Conservation (phyloP, 2,329 filamentous ascomycete species). For the Onygenales sp. region DNA sequence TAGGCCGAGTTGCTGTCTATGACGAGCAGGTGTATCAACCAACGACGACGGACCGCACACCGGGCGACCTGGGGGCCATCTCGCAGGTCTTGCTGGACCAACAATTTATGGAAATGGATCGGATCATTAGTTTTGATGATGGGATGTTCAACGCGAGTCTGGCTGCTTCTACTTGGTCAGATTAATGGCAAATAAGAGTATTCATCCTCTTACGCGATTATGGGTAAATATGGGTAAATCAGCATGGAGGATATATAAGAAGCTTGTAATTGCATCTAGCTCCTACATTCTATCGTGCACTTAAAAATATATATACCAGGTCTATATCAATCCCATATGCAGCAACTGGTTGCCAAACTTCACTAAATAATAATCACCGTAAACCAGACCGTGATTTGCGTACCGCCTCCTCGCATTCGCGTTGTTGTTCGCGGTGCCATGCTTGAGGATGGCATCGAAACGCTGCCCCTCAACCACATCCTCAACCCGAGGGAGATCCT, state of each 20-base stretch:
- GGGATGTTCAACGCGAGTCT: background rate
- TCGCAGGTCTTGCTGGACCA: constrained; percentile 7
- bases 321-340: constrained; percentile 14
- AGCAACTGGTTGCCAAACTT: constrained; percentile 35
- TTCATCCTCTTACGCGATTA: too few species aligned
- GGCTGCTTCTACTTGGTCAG: background rate
- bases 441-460: constrained; percentile 29
- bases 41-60: background rate
- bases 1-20: background rate
- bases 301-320: background rate
- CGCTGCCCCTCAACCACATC: constrained; percentile 16
- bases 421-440: constrained; percentile 32
- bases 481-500: constrained; percentile 7
- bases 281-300: too few species aligned
- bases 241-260: too few species aligned
- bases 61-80: background rate
- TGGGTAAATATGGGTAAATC: too few species aligned
- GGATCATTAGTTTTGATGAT: constrained; percentile 13
- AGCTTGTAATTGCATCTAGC: too few species aligned
- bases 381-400: constrained; percentile 32
- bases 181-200: too few species aligned
- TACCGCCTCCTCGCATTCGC: constrained; percentile 27
- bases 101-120: constrained; percentile 12
- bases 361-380: constrained; percentile 34
- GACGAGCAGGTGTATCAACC: background rate